phyloP scores from a whole-genome alignment of 1,139 yeast genomes.

The Kurtzmaniella natalensis region DNA sequence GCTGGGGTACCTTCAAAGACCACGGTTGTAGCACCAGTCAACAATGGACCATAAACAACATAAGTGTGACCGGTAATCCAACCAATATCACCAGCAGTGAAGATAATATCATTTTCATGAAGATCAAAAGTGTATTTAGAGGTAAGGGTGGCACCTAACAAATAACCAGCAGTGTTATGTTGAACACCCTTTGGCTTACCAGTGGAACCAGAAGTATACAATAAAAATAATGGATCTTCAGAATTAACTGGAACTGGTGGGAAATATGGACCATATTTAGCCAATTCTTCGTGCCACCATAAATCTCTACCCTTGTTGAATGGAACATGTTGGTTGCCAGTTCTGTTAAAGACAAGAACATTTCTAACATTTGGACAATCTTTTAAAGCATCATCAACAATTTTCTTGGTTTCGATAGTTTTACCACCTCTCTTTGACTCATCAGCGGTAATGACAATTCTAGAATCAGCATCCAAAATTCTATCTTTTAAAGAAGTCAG shows the following conservation, averaged over 20 bases:
- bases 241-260: constrained; percentile 59
- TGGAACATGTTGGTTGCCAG: constrained; percentile 65
- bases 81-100: constrained; percentile 86
- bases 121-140: constrained; percentile 75
- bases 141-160: constrained; percentile 65
- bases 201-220: constrained; percentile 67
- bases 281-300: constrained; percentile 79
- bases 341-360: constrained; percentile 69
- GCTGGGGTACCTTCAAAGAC: constrained; percentile 88
- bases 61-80: constrained; percentile 90
- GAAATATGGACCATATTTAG: constrained; percentile 59
- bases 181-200: constrained; percentile 69
- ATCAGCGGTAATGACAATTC: constrained; percentile 72
- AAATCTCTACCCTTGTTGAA: constrained; percentile 60
- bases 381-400: constrained; percentile 76
- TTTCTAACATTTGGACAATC: constrained; percentile 64
- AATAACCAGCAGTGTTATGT: constrained; percentile 77
- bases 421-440: constrained; percentile 82
- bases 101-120: constrained; percentile 65
- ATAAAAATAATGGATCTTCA: constrained; percentile 61
- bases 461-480: constrained; percentile 71
- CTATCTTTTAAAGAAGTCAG: constrained; percentile 74
- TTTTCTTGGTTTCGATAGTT: constrained; percentile 75
- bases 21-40: constrained; percentile 75
- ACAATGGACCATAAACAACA: constrained; percentile 76